Evolutionary conservation across 257 asterid species (phyloP), one percentile per base, ranked within the genome.

Genomic region (Cynanchum wilfordii): DNA sequence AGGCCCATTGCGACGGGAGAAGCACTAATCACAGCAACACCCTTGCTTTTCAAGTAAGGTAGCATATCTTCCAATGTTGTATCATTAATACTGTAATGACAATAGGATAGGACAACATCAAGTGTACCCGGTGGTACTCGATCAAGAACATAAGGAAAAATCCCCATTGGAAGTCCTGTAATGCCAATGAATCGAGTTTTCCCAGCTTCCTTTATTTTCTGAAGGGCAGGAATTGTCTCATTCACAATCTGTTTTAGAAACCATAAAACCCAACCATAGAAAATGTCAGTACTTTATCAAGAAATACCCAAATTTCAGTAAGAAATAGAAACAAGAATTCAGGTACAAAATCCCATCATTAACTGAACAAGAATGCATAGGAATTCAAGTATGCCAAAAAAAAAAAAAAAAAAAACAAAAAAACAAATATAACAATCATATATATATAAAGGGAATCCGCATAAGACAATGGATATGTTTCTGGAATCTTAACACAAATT

Each of bases 1-100:
- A 95, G 99, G 54, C 99, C 99, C 98, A 95, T 95, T 0, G 99
- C 83, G 29, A 95, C 85, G 7, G 99, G 99, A 66, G 98, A 92
- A 75, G 99, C 99, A 83, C 89, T 90, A 68, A 95, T 92, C 74
- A 95, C 86, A 33, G 97, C 98, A 19, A 92, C 96, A 72, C 97
- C 99, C 79, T 90, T 92, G 82, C 94, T 87, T 90, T 89, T 92
- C 85, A 95, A 83, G 86, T 92, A 95, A 68, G 99, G 98, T 66
- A 95, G 52, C 4, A 89, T 75, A 79, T 87, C 97, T 82, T 83
- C 91, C 81, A 92, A 81, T 2, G 92, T 75, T 10, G 95, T 76
- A 74, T 95, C 97, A 33, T 95, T 95, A 68, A 95, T 76, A 68
- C 98, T 59, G 49, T 84, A 95, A 78, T 92, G 99, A 80, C 99